These are phyloP conservation scores for Botrytis cinerea DNA, from an alignment of 2,329 filamentous ascomycete genomes.

Conservation along the genomic window DNA sequence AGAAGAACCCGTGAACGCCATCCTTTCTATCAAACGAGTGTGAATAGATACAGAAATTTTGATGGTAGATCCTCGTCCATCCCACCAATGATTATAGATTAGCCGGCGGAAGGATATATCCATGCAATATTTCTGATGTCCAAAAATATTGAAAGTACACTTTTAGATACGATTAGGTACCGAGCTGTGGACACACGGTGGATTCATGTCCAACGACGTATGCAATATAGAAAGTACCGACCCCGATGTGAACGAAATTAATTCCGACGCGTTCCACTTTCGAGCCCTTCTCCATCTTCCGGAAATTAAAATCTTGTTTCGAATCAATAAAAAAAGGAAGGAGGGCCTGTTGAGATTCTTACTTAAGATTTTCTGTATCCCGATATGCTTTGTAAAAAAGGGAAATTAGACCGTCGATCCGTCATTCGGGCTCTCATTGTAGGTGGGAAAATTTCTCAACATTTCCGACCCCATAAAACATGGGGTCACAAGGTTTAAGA, in stretches of 20 bases:
- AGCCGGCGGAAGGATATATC: not conserved
- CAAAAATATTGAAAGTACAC: not conserved
- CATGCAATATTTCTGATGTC: too few relatives aligned
- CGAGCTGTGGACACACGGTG: not conserved
- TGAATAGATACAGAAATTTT: not conserved
- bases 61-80: not conserved
- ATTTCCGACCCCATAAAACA: not conserved
- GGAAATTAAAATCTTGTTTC: not conserved
- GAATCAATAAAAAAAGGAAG: not conserved
- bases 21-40: not conserved
- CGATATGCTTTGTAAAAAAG: not conserved
- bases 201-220: not conserved
- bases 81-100: not conserved
- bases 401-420: not conserved
- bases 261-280: not conserved
- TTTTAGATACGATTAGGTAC: not conserved
- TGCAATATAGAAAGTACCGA: too few relatives aligned
- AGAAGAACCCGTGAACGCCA: not conserved
- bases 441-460: conserved; percentile 14
- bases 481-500: not conserved
- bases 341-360: not conserved
- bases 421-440: not conserved
- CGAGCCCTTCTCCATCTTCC: not conserved
- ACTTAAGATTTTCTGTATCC: not conserved
- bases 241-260: not conserved